Conservation (phyloP, 805 yeast genomes). For the Zygoascus bituminiphila region DNA sequence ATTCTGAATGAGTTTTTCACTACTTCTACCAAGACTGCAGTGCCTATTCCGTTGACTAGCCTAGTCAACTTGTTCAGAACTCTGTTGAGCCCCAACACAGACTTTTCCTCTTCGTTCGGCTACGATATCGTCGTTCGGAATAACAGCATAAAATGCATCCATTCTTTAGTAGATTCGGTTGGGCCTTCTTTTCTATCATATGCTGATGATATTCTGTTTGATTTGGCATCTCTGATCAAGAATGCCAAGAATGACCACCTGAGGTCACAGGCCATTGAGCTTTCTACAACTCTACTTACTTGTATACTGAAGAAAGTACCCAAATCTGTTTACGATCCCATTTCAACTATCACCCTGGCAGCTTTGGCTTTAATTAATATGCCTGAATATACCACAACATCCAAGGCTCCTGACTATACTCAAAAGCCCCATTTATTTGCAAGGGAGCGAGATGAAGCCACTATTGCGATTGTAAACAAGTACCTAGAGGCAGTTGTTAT, state of each 20-base stretch:
- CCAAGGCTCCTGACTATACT: background rate
- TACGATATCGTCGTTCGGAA: background rate
- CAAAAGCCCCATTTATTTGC: constrained; percentile 4
- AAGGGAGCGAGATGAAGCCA: constrained; percentile 3
- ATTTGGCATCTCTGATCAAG: background rate
- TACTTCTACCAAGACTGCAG: constrained; percentile 46
- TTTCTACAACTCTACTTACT: background rate
- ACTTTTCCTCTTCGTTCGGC: background rate
- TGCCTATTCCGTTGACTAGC: constrained; percentile 56
- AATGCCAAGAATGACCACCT: background rate
- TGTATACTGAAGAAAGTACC: constrained; percentile 4
- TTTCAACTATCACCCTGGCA: constrained; percentile 4
- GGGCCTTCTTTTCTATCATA: constrained; percentile 7
- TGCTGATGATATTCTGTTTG: constrained; percentile 1
- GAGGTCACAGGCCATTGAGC: background rate
- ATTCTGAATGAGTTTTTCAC: constrained; percentile 40
- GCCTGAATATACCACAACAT: background rate
- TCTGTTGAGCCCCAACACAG: background rate
- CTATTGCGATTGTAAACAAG: constrained; percentile 25
- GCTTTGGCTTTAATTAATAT: constrained; percentile 3
- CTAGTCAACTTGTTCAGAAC: constrained; percentile 35
- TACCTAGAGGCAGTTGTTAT: constrained; percentile 46
- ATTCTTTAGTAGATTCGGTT: background rate
- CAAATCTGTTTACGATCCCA: constrained; percentile 2
- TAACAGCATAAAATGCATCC: background rate